Evolutionary conservation across 331 rosid genomes (phyloP), one percentile per base, ranked within the genome.

Genomic region (Malus hybrid): DNA sequence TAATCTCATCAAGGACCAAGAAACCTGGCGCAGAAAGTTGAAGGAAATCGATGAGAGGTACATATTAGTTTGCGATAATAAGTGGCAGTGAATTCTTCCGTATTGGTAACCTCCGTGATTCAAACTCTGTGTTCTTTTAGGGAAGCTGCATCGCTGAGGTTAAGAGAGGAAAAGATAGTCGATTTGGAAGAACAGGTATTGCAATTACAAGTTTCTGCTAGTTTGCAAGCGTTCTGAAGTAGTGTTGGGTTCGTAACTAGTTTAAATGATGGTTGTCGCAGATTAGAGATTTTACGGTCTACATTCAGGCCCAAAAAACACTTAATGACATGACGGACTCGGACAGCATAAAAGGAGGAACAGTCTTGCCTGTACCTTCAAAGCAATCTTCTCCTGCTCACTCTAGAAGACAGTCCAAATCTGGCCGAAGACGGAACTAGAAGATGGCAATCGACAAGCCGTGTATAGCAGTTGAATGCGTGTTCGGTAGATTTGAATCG

Each of bases 131-230:
- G n/a, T 75, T 83, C 78, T 71, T 86, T 26, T 79, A 92, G 99
- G 91, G 97, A 90, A 86, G 83, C 85, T 74, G 61, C 82, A 12
- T 76, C 85, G 20, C 39, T 72, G 70, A 88, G 80, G 75, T 67
- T 28, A 67, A 81, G 77, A 81, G 87, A 90, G 22, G 97, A 86
- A 72, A 85, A 66, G 79, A 83, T 85, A 63, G 81, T 74, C 70
- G 97, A 92, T 87, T 79, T 90, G 83, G 96, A 90, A 86, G 99
- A 95, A 86, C 97, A 92, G 97, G 97, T 92, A 85, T 75, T 33
- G 20, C 85, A 66, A 6, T 68, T 22, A 61, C 70, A 15, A 44
- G 29, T 39, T 48, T 50, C 28, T 26, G 66, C 34, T 70, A 62
- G 52, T 65, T 7, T 20, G 33, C 66, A n/a, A 22, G 55, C 70